Base-by-base conservation (phyloP, 208 protist species). In the Trypanosoma cruzi region DNA sequence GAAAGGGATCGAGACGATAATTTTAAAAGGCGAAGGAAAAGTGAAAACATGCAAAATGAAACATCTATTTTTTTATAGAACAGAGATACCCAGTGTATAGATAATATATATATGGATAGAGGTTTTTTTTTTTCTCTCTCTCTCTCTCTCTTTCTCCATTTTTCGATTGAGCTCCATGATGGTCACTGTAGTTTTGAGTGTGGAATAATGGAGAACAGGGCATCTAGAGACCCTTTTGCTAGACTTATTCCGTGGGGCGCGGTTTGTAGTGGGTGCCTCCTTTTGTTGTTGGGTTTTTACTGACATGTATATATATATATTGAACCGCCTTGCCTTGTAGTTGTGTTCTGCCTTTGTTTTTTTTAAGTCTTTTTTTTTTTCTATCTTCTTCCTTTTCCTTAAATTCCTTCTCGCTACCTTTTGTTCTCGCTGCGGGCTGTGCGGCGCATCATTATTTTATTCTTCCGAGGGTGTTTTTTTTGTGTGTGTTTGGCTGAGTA, bases 321-420 rank as follows among this genome's bases (percentile, higher is more conserved):
- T n/a, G n/a, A n/a, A n/a, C n/a, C n/a, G n/a, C n/a, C n/a, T n/a
- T n/a, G 36, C 36, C 11, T 44, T 44, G 10, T 44, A 20, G 11
- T 14, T 44, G 1, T 29, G 36, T 42, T 49, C 28, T n/a, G 32
- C 46, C 0, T 61, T 28, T 46, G 0, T 61, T 49, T 16, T 28
- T 34, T 36, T 28, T 55, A 2, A 32, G 2, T 65, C 29, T 52
- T 55, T 56, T 65, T 29, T 40, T 55, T n/a, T 56, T 31, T 32
- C 31, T 55, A 2, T 52, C 37, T 16, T 29, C 54, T 42, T 65
- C 6, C 11, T 13, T 20, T 13, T 14, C 40, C 2, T 44, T 44
- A 7, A 44, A 18, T 13, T 44, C 40, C 11, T 44, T 14, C 1
- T 4, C 8, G 40, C 40, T 44, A 20, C 18, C 13, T 7, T 2